These are phyloP conservation scores for Helminthosporium solani DNA, from an alignment of 2,329 filamentous ascomycete genomes.

Conservation along the genomic window DNA sequence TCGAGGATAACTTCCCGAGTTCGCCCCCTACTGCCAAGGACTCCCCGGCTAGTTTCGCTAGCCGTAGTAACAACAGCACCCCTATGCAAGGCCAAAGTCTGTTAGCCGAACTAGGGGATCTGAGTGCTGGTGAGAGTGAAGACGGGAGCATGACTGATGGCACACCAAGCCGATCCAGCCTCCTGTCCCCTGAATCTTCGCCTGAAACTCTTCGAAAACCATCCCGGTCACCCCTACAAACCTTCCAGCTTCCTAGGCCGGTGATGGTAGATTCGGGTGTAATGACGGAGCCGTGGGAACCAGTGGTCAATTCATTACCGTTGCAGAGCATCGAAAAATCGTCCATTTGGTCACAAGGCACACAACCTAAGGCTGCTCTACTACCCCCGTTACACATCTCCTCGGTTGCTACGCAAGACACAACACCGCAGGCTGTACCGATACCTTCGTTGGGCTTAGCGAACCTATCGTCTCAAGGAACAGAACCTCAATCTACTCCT, in stretches of 20 bases:
- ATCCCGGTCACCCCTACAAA: conserved; percentile 25
- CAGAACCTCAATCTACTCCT: conserved; percentile 21
- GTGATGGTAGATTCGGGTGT: conserved; percentile 61
- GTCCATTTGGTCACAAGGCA: conserved; percentile 30
- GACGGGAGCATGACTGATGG: conserved; percentile 40
- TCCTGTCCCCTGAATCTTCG: conserved; percentile 36
- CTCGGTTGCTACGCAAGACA: conserved; percentile 23
- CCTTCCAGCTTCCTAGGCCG: conserved; percentile 23
- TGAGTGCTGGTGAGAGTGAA: conserved; percentile 68
- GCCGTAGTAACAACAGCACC: conserved; percentile 47
- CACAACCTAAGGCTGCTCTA: conserved; percentile 19
- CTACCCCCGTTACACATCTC: conserved; percentile 24
- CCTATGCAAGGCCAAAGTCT: conserved; percentile 71
- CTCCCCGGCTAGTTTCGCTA: conserved; percentile 54
- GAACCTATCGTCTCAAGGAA: conserved; percentile 24
- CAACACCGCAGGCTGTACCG: conserved; percentile 22
- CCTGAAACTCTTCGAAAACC: conserved; percentile 29
- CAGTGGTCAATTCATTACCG: conserved; percentile 28
- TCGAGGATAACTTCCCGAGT: conserved; percentile 59
- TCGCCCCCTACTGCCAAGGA: conserved; percentile 60
- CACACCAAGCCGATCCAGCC: conserved; percentile 36
- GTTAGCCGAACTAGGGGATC: conserved; percentile 83
- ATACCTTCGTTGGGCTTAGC: conserved; percentile 19
- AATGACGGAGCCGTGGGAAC: conserved; percentile 63
- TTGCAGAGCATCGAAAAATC: conserved; percentile 21